phyloP scores from a whole-genome alignment of 805 yeast genomes.

The Jamesozyma spencerorum region DNA sequence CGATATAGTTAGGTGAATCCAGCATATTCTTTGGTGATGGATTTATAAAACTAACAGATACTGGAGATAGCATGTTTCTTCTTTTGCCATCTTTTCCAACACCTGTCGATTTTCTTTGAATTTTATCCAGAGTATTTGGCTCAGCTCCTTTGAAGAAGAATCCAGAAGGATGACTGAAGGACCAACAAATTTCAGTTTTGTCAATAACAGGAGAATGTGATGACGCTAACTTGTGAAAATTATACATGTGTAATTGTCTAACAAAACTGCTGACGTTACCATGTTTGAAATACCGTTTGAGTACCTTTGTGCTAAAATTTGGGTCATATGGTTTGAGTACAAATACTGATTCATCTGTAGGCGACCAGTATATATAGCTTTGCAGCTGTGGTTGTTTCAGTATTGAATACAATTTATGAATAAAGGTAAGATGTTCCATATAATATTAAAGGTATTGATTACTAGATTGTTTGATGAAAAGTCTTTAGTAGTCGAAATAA shows the following conservation, averaged over 20 bases:
- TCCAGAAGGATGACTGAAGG: constrained; percentile 27
- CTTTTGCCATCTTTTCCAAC: constrained; percentile 27
- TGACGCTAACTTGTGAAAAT: constrained; percentile 66
- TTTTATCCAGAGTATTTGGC: constrained; percentile 16
- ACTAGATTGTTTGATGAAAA: no score
- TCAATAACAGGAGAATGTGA: constrained; percentile 3
- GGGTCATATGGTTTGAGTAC: constrained; percentile 22
- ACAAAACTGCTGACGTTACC: constrained; percentile 91
- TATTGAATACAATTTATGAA: constrained; percentile 25
- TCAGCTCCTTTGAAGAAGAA: constrained; percentile 18
- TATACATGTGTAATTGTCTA: constrained; percentile 92
- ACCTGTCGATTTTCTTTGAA: constrained; percentile 26
- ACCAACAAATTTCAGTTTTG: constrained; percentile 19
- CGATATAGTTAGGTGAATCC: background rate
- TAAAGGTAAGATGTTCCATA: constrained; percentile 19
- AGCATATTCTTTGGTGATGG: constrained; percentile 1
- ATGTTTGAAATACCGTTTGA: constrained; percentile 80
- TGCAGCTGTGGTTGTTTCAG: constrained; percentile 16
- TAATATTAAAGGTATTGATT: no score
- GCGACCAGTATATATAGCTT: constrained; percentile 24
- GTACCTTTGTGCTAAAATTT: constrained; percentile 20
- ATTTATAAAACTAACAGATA: constrained; percentile 22
- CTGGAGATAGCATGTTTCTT: constrained; percentile 24
- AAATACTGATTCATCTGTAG: constrained; percentile 15
- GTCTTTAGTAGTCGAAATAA: no score